Conservation (phyloP, 176 grass and related monocot species). For the Cenchrus fungigraminus region DNA sequence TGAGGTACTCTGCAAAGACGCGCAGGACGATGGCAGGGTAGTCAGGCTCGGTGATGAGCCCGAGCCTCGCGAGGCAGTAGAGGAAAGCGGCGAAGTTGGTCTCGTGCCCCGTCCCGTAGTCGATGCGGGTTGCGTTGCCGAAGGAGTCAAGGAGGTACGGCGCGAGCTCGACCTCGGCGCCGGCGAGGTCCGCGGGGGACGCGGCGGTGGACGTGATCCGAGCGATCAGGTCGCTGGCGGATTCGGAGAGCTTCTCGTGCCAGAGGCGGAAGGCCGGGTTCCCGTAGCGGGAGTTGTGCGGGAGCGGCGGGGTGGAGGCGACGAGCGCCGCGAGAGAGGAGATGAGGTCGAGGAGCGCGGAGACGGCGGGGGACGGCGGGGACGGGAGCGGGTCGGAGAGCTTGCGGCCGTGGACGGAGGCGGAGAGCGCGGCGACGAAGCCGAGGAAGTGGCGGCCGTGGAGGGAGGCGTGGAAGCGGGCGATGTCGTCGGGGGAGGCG, state of each 20-base stretch:
- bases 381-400: constrained; percentile 71
- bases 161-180: constrained; percentile 65
- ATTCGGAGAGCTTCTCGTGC: constrained; percentile 67
- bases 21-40: constrained; percentile 63
- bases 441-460: constrained; percentile 79
- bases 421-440: constrained; percentile 79
- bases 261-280: constrained; percentile 89
- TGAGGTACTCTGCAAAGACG: constrained; percentile 65
- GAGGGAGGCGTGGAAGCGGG: constrained; percentile 64
- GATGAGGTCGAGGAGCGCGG: constrained; percentile 63
- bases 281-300: constrained; percentile 76
- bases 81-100: constrained; percentile 92
- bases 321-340: constrained; percentile 55
- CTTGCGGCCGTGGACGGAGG: constrained; percentile 72
- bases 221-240: constrained; percentile 49
- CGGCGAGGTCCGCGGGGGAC: constrained; percentile 41
- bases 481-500: constrained; percentile 62
- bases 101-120: constrained; percentile 82
- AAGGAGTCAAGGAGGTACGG: constrained; percentile 94
- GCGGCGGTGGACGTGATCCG: constrained; percentile 48
- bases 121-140: constrained; percentile 83
- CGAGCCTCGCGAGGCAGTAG: constrained; percentile 87
- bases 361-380: constrained; percentile 54
- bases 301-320: constrained; percentile 65
- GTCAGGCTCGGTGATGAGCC: constrained; percentile 68